Evolutionary conservation across 2,329 filamentous ascomycete species (phyloP), one percentile per base, ranked within the genome.

Genomic region (Ophiosphaerella korrae): DNA sequence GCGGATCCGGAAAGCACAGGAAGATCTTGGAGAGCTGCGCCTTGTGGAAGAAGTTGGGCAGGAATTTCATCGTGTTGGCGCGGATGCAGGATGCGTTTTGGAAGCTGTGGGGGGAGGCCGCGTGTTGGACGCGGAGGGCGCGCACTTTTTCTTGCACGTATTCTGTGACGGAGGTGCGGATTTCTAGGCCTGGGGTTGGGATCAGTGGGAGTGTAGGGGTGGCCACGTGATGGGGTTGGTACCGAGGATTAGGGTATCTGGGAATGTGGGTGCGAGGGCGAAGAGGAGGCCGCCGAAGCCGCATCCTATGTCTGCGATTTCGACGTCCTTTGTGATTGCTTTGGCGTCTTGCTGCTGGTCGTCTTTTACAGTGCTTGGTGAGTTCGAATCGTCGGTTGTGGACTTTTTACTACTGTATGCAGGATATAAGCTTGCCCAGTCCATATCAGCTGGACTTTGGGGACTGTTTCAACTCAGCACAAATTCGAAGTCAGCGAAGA

Each of bases 11-110:
- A 71, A 99, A 99, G 79, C 94, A 99, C 65, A 99, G 89, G 74
- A 99, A 99, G 70, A 97, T 90, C 71, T 95, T 95, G 57, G 82
- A 84, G 12, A 99, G 84, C 71, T 97, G 92, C 12, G 77, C 80
- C 66, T 87, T 89, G 47, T 77, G 79, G 80, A 99, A 97, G 80
- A 97, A 96, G 71, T 99, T 97, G 55, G 95, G 93, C n/a, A 99
- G 80, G 75, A 97, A 99, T 74, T 99, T 99, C 94, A 99, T 99
- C 5, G 91, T 90, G 78, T 99, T 99, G 60, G 90, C 90, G 55
- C 94, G 88, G 41, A 99, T 80, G 70, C 91, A 95, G 31, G 89
- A 87, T 46, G 93, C 88, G 73, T 99, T 99, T 69, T 95, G 88
- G 73, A 91, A 97, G 40, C 78, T 74, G 14, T 73, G 53, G 24